These are phyloP conservation scores for Lipomyces oligophaga DNA, from an alignment of 805 yeast genomes.

Conservation along the genomic window DNA sequence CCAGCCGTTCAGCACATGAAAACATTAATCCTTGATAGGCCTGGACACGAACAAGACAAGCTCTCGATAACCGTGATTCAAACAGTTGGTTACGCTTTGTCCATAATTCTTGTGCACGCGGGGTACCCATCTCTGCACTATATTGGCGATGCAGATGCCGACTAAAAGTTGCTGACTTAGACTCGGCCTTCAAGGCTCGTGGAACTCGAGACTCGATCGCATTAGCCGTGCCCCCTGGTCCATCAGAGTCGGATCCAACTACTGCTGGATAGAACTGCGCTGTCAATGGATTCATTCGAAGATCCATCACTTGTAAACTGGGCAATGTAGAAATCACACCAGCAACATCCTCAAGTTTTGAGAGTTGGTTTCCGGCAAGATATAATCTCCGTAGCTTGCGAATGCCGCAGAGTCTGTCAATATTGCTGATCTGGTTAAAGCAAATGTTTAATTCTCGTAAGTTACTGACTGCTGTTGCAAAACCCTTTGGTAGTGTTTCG, in stretches of 20 bases:
- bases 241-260: too few relatives aligned
- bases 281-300: constrained; percentile 36
- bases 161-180: too few relatives aligned
- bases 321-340: constrained; percentile 24
- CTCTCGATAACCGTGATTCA: constrained; percentile 9
- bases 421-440: constrained; percentile 33
- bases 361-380: constrained; percentile 33
- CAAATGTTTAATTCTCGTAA: constrained; percentile 37
- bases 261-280: constrained; percentile 30
- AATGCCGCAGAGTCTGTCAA: constrained; percentile 32
- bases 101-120: constrained; percentile 21
- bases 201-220: too few relatives aligned
- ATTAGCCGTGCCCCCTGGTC: too few relatives aligned
- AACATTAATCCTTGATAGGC: constrained; percentile 29
- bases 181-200: background rate
- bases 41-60: constrained; percentile 7
- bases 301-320: constrained; percentile 31
- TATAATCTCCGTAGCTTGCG: constrained; percentile 33
- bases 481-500: constrained; percentile 30
- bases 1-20: constrained; percentile 9
- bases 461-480: constrained; percentile 32
- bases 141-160: constrained; percentile 19
- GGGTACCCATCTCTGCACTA: constrained; percentile 18
- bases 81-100: constrained; percentile 14
- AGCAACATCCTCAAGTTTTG: constrained; percentile 26